Conservation (phyloP, 169 alveolate species). For the Cryptosporidium viatorum region DNA sequence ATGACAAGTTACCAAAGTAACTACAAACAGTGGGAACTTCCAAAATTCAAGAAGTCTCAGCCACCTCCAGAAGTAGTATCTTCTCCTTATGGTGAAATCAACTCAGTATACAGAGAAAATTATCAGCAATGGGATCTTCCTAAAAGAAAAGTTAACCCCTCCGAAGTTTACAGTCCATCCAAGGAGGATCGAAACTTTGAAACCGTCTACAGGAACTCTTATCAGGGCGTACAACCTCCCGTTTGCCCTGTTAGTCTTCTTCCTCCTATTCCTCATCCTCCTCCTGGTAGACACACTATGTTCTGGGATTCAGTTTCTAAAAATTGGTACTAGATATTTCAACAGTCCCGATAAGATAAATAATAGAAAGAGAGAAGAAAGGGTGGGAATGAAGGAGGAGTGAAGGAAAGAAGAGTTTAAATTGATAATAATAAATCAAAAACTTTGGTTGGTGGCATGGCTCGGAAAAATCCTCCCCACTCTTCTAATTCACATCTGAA, state of each 20-base stretch:
- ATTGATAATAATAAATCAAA: too few relatives aligned
- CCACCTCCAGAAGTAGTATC: slow-evolving; percentile 23
- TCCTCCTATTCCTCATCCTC: slow-evolving; percentile 71
- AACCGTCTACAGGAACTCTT: slow-evolving; percentile 50
- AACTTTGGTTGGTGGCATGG: too few relatives aligned
- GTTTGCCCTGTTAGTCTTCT: slow-evolving; percentile 72
- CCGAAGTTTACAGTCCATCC: slow-evolving; percentile 43
- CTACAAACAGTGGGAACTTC: slow-evolving; percentile 62
- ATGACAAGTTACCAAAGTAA: slow-evolving; percentile 58
- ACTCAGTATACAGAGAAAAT: slow-evolving; percentile 45
- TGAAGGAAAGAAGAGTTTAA: too few relatives aligned
- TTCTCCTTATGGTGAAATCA: slow-evolving; percentile 18
- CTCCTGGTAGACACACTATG: slow-evolving; percentile 74
- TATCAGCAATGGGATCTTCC: slow-evolving; percentile 55
- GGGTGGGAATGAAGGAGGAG: neutral
- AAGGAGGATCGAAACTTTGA: slow-evolving; percentile 66
- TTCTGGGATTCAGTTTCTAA: slow-evolving; percentile 71
- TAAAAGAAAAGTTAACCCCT: neutral
- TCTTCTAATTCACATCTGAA: too few relatives aligned
- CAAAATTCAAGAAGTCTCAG: slow-evolving; percentile 8
- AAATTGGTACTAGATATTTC: slow-evolving; percentile 41
- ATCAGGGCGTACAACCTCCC: slow-evolving; percentile 19
- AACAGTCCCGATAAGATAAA: too few relatives aligned
- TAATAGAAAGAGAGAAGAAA: neutral
- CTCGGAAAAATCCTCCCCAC: too few relatives aligned